Evolutionary conservation across 495 filamentous ascomycete genomes (phyloP), one percentile per base, ranked within the genome.

Genomic region (Penicillium argentinense): DNA sequence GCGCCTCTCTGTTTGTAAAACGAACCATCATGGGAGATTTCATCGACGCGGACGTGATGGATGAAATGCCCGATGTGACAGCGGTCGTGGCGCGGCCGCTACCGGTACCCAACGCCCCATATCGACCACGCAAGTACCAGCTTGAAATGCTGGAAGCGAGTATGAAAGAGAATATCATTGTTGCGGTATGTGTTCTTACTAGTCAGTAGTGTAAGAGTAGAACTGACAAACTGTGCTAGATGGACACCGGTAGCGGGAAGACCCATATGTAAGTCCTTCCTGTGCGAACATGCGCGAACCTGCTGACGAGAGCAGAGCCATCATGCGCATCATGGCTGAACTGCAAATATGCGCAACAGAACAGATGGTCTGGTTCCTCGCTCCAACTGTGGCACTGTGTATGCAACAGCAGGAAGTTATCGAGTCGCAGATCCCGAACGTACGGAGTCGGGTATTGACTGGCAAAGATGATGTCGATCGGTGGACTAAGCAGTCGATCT

Each of bases 201-300:
- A 1, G 5, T 8, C 8, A 22, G 33, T 13, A 27, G 28, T 30
- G 18, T 5, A 9, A 23, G 6, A 1, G 9, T 32, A 21, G 41
- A 27, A 6, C 1, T 13, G n/a, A n/a, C n/a, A 24, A 16, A 11
- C 21, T 21, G 5, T 28, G 9, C 41, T 25, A 92, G 86, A 96
- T 96, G 91, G 90, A 93, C 57, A 96, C 91, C 0, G 91, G 91
- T 1, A 89, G 82, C 60, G 92, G 92, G 7, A 97, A 97, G 66
- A 97, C 92, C 2, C 85, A 88, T 45, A 83, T 96, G 90, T 91
- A 82, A 60, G 80, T 65, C 36, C 28, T n/a, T n/a, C n/a, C n/a
- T n/a, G n/a, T n/a, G n/a, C n/a, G n/a, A n/a, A n/a, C n/a, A n/a
- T n/a, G n/a, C n/a, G n/a, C n/a, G n/a, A n/a, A n/a, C n/a, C n/a